Evolutionary conservation across 202 grass and related monocot genomes (phyloP), one percentile per base, ranked within the genome.

Genomic region (Setaria italica): DNA sequence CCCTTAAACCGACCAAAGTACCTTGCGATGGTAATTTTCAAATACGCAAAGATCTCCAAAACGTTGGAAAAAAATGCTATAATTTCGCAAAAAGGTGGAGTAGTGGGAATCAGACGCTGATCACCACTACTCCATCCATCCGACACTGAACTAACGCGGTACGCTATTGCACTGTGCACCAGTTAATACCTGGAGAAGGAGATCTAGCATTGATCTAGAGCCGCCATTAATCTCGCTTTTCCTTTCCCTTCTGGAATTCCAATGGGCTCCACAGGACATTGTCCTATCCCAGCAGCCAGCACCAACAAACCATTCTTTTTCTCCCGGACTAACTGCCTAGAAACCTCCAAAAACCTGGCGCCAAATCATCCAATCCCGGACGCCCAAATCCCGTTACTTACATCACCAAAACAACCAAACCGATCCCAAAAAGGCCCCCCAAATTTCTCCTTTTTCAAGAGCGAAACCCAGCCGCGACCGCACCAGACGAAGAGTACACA

Each of bases 341-440:
- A 80, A 87, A 87, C 66, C 15, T 35, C 70, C 51, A 68, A 82
- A 78, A 69, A 7, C 11, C 64, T 49, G 71, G 17, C 21, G 51
- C 50, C 71, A 87, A 51, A 70, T 77, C 62, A 56, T 57, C 85
- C 62, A 66, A 13, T 21, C 78, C 39, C 48, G 49, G 74, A 56
- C 50, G 39, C 62, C 79, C 67, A 82, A 87, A 74, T 76, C 62
- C 69, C 70, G 53, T 71, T 68, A 67, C 39, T 43, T 79, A 51
- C 65, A 76, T 75, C 85, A 87, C 25, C 48, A 21, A 77, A 82
- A 76, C 85, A 62, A 60, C 71, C 85, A 82, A 69, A 42, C 62
- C 34, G 43, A 51, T 62, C 84, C 83, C 55, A 39, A 49, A 83
- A 50, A 29, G 5, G 7, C 11, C 19, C 30, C 30, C 11, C 0